These are phyloP conservation scores for Pseudonitzschia delicatissima DNA, from an alignment of 108 stramenopile genomes.

Conservation along the genomic window DNA sequence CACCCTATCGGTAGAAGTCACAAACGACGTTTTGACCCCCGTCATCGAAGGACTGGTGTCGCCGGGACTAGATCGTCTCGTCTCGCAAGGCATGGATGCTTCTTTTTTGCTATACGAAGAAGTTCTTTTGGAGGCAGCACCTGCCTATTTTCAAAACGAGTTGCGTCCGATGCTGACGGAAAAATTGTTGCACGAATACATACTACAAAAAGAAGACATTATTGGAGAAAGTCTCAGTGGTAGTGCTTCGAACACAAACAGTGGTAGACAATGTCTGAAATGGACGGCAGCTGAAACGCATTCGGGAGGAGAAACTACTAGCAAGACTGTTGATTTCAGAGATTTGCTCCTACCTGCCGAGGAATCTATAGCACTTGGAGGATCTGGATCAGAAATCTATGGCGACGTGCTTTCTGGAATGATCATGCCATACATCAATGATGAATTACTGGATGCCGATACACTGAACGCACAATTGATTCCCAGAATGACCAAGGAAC, in stretches of 20 bases:
- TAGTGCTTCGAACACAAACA: not conserved
- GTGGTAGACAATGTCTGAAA: not conserved
- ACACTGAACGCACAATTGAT: constrained; percentile 18
- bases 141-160: constrained; percentile 25
- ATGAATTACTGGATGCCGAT: constrained; percentile 9
- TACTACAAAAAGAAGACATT: not conserved
- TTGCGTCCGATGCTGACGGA: constrained; percentile 33
- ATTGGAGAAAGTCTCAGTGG: not conserved
- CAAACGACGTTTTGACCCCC: constrained; percentile 48
- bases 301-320: not conserved
- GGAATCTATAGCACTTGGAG: constrained; percentile 18
- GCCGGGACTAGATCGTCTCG: constrained; percentile 49
- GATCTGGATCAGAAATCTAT: constrained; percentile 32
- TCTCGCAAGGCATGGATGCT: constrained; percentile 36
- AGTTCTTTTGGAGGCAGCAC: constrained; percentile 21
- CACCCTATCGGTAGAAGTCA: constrained; percentile 41
- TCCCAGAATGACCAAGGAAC: constrained; percentile 13
- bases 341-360: constrained; percentile 52
- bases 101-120: constrained; percentile 45
- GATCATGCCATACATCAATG: constrained; percentile 17
- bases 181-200: constrained; percentile 15
- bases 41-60: constrained; percentile 50
- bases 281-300: not conserved
- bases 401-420: constrained; percentile 32
- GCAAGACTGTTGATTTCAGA: constrained; percentile 51